Conservation (phyloP, 495 filamentous ascomycete species). For the Penicillium simplicissimum region DNA sequence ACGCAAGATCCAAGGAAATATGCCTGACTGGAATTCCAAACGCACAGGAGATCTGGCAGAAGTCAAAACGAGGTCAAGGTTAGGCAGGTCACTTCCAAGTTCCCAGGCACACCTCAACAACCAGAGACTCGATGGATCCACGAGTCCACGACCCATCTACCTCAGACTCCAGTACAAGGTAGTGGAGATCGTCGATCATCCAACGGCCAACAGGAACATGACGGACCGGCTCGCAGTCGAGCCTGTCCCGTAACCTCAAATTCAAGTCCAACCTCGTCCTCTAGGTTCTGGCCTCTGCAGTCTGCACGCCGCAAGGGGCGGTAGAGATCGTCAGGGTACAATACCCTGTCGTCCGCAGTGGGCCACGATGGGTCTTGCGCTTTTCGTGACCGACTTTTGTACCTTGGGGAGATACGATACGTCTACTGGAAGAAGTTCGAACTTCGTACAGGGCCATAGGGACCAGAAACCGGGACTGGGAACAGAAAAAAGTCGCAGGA, state of each 20-base stretch:
- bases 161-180: neutral
- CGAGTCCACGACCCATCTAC: neutral
- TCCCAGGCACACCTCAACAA: neutral
- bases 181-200: conserved; percentile 23
- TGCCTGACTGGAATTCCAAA: neutral
- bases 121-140: neutral
- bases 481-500: too few species aligned
- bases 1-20: neutral
- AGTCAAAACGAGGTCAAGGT: too few species aligned
- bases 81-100: too few species aligned
- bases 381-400: neutral
- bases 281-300: conserved; percentile 2
- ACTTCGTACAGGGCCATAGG: neutral
- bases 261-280: neutral
- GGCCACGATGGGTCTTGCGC: neutral
- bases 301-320: conserved; percentile 21
- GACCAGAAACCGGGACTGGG: too few species aligned
- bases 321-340: neutral
- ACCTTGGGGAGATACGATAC: neutral
- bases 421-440: neutral
- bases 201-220: conserved; percentile 21
- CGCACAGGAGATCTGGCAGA: too few species aligned
- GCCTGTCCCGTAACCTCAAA: neutral
- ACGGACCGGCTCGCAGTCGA: conserved; percentile 26
- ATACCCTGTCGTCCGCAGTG: neutral